Evolutionary conservation across 495 filamentous ascomycete genomes (phyloP).

Genomic region (Penicillium lagena): DNA sequence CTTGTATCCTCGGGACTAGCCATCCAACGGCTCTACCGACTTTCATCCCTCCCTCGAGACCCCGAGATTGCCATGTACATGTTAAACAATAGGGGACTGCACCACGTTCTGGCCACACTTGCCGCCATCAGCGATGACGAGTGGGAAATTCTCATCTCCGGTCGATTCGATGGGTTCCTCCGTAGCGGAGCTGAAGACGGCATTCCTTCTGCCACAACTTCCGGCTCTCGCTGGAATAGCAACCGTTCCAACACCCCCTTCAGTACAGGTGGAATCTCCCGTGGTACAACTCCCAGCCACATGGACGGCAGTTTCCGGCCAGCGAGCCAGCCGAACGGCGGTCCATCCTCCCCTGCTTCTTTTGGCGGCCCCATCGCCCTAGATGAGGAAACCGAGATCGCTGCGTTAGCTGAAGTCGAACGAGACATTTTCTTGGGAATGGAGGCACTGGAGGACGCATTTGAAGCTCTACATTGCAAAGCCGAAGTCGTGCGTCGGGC

Average conservation of each 20-base stretch:
- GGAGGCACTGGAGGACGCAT: constrained; percentile 91
- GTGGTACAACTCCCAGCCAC: constrained; percentile 31
- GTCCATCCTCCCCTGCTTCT: constrained; percentile 28
- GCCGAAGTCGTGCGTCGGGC: constrained; percentile 76
- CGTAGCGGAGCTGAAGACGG: constrained; percentile 82
- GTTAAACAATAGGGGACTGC: constrained; percentile 71
- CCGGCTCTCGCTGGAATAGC: constrained; percentile 20
- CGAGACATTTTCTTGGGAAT: constrained; percentile 89
- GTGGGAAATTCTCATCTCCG: constrained; percentile 94
- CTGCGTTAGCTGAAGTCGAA: constrained; percentile 82
- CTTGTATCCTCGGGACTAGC: constrained; percentile 66
- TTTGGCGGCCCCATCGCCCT: constrained; percentile 66
- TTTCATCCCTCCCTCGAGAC: constrained; percentile 64
- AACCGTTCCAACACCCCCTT: constrained; percentile 41
- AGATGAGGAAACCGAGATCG: constrained; percentile 93
- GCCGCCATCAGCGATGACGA: constrained; percentile 79
- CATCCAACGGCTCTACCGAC: constrained; percentile 78
- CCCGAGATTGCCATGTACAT: constrained; percentile 85
- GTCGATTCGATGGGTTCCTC: constrained; percentile 94
- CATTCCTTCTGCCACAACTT: constrained; percentile 19
- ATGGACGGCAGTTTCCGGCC: constrained; percentile 32
- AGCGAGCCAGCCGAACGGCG: constrained; percentile 31
- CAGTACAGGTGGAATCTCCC: constrained; percentile 33
- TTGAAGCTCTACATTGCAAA: constrained; percentile 81
- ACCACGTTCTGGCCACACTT: constrained; percentile 82